Conservation (phyloP, 495 filamentous ascomycete genomes). For the Ramalina intermedia region DNA sequence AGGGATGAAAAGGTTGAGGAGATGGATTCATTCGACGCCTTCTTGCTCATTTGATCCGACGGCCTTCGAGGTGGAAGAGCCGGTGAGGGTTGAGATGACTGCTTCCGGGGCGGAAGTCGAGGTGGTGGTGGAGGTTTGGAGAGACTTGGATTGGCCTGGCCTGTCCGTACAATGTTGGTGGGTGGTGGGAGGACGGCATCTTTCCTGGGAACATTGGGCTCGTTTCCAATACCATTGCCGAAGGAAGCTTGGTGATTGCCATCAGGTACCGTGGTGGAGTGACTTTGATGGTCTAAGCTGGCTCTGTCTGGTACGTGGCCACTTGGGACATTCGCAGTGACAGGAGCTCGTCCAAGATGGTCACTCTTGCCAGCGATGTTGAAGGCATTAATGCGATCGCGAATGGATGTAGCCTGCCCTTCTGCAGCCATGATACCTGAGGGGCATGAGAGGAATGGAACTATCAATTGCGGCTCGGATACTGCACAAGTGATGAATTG, state of each 20-base stretch:
- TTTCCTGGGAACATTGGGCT: slow-evolving; percentile 22
- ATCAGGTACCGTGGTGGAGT: slow-evolving; percentile 34
- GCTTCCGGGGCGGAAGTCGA: slow-evolving; percentile 27
- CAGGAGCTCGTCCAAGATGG: slow-evolving; percentile 32
- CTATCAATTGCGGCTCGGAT: background rate
- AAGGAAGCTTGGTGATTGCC: slow-evolving; percentile 22
- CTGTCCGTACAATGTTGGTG: slow-evolving; percentile 15
- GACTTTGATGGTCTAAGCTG: slow-evolving; percentile 21
- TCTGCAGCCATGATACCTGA: slow-evolving; percentile 23
- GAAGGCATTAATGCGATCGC: slow-evolving; percentile 43
- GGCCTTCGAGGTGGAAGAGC: slow-evolving; percentile 26
- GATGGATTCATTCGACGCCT: slow-evolving; percentile 19
- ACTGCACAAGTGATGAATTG: background rate
- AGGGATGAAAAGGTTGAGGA: slow-evolving; percentile 18
- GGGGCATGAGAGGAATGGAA: background rate
- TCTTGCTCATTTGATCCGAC: slow-evolving; percentile 28
- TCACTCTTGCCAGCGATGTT: slow-evolving; percentile 28
- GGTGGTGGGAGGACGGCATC: slow-evolving; percentile 20
- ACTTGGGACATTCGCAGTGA: slow-evolving; percentile 22
- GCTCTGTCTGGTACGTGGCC: slow-evolving; percentile 15
- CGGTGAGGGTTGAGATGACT: slow-evolving; percentile 26
- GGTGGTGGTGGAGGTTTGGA: slow-evolving; percentile 33
- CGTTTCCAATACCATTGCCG: slow-evolving; percentile 28
- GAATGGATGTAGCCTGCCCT: slow-evolving; percentile 35
- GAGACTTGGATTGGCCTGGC: slow-evolving; percentile 15